Percentiles rank a stretch among this genome's conserved stretches.
phyloP scores from a whole-genome alignment of 225 moss, liverwort and hornwort species.

The Sphagnum contortum region DNA sequence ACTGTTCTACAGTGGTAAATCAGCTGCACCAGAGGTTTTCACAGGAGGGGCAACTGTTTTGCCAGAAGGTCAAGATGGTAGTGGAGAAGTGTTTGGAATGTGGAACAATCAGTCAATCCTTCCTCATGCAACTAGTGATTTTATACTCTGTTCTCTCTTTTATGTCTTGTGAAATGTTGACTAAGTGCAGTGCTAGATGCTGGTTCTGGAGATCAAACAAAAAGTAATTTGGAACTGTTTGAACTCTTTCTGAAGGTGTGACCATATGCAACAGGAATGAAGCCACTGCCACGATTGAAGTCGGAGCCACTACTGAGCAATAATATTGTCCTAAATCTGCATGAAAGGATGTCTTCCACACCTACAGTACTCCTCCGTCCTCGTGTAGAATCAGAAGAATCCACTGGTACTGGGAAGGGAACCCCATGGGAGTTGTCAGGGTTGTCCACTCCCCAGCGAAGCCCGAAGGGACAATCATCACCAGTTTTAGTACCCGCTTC shows the following conservation, averaged over 20 bases:
- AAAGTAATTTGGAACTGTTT: no score
- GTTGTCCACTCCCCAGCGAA: conserved; percentile 23
- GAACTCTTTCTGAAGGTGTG: background rate
- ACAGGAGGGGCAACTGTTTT: no score
- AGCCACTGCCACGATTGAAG: conserved; percentile 4
- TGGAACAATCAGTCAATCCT: no score
- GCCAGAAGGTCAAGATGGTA: no score
- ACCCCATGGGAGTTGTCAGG: conserved; percentile 15
- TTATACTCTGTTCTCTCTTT: no score
- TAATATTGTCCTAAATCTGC: conserved; percentile 7
- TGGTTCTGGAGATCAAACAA: no score
- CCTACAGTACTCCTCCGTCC: conserved; percentile 15
- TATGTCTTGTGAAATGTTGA: no score
- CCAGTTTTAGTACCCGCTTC: conserved; percentile 11
- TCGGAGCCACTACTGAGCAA: background rate
- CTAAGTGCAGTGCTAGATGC: no score
- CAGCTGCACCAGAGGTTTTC: no score
- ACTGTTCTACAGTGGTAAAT: background rate
- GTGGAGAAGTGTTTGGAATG: no score
- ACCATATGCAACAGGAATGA: conserved; percentile 16
- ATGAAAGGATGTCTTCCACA: conserved; percentile 7
- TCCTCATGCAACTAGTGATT: no score
- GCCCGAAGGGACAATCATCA: conserved; percentile 15
- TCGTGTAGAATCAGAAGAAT: conserved; percentile 9
- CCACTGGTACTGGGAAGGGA: conserved; percentile 15